phyloP scores from a whole-genome alignment of 1,284 basidiomycete species.

The Phellopilus nigrolimitatus region DNA sequence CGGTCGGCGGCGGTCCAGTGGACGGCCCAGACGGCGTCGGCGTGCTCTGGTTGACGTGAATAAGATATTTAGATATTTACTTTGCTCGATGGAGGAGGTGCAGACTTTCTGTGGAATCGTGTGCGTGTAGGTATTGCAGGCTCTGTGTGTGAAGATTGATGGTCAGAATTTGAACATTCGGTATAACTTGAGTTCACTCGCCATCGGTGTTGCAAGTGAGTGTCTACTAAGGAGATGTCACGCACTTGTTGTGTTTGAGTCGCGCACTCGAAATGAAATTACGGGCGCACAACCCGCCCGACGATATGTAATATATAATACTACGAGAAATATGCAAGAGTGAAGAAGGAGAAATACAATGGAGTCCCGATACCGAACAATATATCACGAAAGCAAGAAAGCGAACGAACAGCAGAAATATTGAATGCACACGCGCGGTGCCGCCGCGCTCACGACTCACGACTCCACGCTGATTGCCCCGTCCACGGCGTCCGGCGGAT shows the following conservation, averaged over 20 bases:
- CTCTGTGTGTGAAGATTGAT: constrained; percentile 41
- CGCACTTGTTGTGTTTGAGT: background rate
- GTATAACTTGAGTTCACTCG: background rate
- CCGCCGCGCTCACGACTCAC: background rate
- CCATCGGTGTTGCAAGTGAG: background rate
- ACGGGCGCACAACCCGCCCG: background rate
- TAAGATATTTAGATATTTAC: constrained; percentile 3
- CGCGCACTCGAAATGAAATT: background rate
- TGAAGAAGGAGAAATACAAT: constrained; percentile 6
- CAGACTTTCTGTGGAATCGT: constrained; percentile 71
- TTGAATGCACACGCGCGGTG: background rate
- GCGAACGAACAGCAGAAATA: constrained; percentile 1
- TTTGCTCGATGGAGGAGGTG: constrained; percentile 19
- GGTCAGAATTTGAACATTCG: background rate
- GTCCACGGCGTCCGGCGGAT: constrained; percentile 5
- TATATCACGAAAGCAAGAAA: constrained; percentile 1
- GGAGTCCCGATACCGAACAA: background rate
- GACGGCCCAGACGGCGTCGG: constrained; percentile 77
- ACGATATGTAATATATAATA: background rate
- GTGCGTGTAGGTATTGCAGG: constrained; percentile 63
- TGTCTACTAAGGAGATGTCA: too few relatives aligned
- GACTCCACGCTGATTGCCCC: constrained; percentile 14
- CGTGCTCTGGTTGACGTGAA: constrained; percentile 52
- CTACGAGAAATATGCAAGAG: constrained; percentile 4
- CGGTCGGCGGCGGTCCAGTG: constrained; percentile 68